A percentile compares a stretch with the other conserved stretches of the same genome.
These are phyloP conservation scores for Phtheirospermum japonicum DNA, from an alignment of 257 asterid genomes.

Conservation along the genomic window DNA sequence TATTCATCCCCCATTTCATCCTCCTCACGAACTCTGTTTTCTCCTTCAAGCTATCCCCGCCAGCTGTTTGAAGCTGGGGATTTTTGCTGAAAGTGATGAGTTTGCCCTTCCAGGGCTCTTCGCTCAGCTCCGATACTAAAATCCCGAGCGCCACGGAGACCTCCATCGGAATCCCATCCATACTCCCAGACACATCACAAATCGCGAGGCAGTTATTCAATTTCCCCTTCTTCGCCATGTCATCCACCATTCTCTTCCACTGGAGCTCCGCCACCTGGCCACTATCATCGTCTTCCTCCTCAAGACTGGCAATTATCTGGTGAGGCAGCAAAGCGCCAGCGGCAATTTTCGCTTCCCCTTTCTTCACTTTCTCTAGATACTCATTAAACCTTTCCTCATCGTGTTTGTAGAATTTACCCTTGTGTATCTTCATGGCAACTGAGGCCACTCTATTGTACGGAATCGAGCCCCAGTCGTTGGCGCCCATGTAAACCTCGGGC, in stretches of 20 bases:
- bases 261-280: constrained; percentile 53
- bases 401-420: constrained; percentile 36
- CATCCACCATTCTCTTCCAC: constrained; percentile 21
- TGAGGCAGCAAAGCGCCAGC: constrained; percentile 58
- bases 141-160: constrained; percentile 48
- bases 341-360: constrained; percentile 37
- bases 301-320: constrained; percentile 23
- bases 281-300: not conserved
- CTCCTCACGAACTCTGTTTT: constrained; percentile 24
- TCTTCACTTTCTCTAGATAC: constrained; percentile 38
- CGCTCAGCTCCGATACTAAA: constrained; percentile 46
- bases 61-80: constrained; percentile 34
- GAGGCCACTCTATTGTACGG: constrained; percentile 47
- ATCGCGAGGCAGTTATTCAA: constrained; percentile 38
- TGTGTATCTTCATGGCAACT: constrained; percentile 46
- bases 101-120: constrained; percentile 48
- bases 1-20: constrained; percentile 44
- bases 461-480: constrained; percentile 35
- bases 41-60: constrained; percentile 27
- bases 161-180: constrained; percentile 40
- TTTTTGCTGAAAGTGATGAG: constrained; percentile 38
- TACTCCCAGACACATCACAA: constrained; percentile 52
- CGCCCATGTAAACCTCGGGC: constrained; percentile 50
- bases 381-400: constrained; percentile 41
- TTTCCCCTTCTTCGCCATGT: constrained; percentile 22